These are phyloP conservation scores for Lactifluus subvellereus DNA, from an alignment of 768 basidiomycete species.

Conservation along the genomic window DNA sequence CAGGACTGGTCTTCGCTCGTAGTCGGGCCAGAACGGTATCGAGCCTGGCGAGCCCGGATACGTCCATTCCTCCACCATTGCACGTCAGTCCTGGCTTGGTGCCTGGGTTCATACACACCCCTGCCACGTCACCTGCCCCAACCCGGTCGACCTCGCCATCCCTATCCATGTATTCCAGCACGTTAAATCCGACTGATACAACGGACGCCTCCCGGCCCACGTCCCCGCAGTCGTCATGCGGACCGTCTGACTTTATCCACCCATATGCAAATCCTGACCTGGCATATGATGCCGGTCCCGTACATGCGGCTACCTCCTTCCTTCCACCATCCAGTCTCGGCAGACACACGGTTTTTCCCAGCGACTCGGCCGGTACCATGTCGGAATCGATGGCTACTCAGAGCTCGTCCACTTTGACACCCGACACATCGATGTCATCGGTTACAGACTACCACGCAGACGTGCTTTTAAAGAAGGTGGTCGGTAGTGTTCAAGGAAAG, in stretches of 20 bases:
- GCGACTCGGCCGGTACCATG: slow-evolving; percentile 19
- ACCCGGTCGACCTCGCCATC: slow-evolving; percentile 19
- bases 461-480: slow-evolving; percentile 14
- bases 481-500: slow-evolving; percentile 18
- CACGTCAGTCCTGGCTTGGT: slow-evolving; percentile 17
- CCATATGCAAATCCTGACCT: slow-evolving; percentile 81
- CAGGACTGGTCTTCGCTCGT: slow-evolving; percentile 42
- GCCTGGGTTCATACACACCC: neutral
- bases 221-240: slow-evolving; percentile 17
- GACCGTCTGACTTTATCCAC: slow-evolving; percentile 42
- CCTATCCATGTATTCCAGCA: slow-evolving; percentile 18
- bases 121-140: neutral
- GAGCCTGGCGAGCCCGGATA: slow-evolving; percentile 15
- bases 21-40: slow-evolving; percentile 33
- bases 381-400: slow-evolving; percentile 33
- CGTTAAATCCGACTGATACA: slow-evolving; percentile 20
- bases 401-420: slow-evolving; percentile 29
- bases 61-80: slow-evolving; percentile 14
- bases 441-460: slow-evolving; percentile 17
- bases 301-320: slow-evolving; percentile 31
- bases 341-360: slow-evolving; percentile 9
- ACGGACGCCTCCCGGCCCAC: slow-evolving; percentile 24
- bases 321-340: slow-evolving; percentile 29
- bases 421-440: slow-evolving; percentile 22
- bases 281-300: slow-evolving; percentile 31